Base-by-base conservation (phyloP, 371 early-diverging fungal species). In the Massospora cicadina region DNA sequence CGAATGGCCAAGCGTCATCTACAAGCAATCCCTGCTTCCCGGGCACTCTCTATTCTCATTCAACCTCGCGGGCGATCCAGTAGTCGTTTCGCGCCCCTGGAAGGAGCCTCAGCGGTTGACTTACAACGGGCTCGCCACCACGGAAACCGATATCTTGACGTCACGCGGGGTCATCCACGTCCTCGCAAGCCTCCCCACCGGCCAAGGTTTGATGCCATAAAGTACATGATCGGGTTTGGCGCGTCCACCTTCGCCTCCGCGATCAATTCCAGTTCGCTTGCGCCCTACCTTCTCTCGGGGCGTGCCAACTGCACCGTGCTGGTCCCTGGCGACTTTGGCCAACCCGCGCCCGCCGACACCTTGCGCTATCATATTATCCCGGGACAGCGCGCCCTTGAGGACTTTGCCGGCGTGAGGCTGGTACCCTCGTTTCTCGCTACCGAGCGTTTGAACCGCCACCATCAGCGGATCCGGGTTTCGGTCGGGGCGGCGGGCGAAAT, bases 121-220 rank as follows among this genome's bases (percentile, higher is more conserved):
- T 10, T 63, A 26, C 0, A 63, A 63, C 54, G 23, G 3, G 17
- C 53, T 63, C 23, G 28, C 24, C 1, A 2, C 54, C 23, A 63
- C 24, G 17, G 55, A 23, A 17, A 63, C 5, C n/a, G 54, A 63
- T 24, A 54, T 54, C 55, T 43, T 63, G 13, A 33, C 63, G 29
- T 54, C 54, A 2, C 29, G 55, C 54, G 63, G 63, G 29, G 63
- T 63, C 2, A 63, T 63, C 30, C 63, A 63, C n/a, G 17, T 63
- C 29, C 27, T 63, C 17, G 26, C 13, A 24, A 24, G 1, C 5
- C 27, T 25, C 12, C n/a, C n/a, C 24, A 13, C 2, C 33, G 54
- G 25, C 21, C 55, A 1, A 30, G 28, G 23, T 63, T 63, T 26
- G 26, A 63, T 29, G 63, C 54, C 25, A 26, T 63, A 17, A 63